These are phyloP conservation scores for Diaporthe velutina DNA, from an alignment of 2,329 filamentous ascomycete genomes.

Conservation along the genomic window DNA sequence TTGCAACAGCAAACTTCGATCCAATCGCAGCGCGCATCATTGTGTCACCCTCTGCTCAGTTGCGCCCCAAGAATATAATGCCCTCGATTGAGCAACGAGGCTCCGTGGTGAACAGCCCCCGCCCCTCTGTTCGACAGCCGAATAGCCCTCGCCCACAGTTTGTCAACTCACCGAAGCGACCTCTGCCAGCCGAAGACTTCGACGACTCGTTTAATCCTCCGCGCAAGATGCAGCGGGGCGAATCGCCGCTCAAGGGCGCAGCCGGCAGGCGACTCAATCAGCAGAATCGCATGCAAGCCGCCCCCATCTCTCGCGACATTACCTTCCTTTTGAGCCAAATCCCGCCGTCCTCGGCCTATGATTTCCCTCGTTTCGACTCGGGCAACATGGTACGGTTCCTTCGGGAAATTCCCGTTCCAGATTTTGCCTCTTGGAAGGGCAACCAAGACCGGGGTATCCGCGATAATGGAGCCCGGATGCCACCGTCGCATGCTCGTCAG, in stretches of 20 bases:
- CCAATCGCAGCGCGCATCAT: slow-evolving; percentile 85
- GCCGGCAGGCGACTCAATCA: slow-evolving; percentile 88
- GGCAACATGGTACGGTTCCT: slow-evolving; percentile 81
- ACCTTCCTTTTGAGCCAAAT: slow-evolving; percentile 79
- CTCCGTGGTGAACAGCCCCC: slow-evolving; percentile 61
- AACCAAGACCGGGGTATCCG: slow-evolving; percentile 47
- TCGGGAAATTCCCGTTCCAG: slow-evolving; percentile 75
- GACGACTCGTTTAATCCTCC: slow-evolving; percentile 76
- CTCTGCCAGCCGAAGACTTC: slow-evolving; percentile 78
- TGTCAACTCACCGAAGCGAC: slow-evolving; percentile 71
- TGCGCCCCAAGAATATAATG: slow-evolving; percentile 72
- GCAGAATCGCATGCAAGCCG: slow-evolving; percentile 73
- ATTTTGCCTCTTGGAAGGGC: slow-evolving; percentile 68
- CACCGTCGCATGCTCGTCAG: slow-evolving; percentile 43
- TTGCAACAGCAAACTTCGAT: slow-evolving; percentile 80
- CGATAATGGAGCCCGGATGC: slow-evolving; percentile 45
- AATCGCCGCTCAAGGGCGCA: slow-evolving; percentile 91
- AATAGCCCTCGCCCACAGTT: slow-evolving; percentile 63
- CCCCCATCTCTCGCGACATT: slow-evolving; percentile 79
- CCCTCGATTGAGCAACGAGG: slow-evolving; percentile 66
- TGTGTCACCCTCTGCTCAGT: slow-evolving; percentile 84
- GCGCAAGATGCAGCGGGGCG: slow-evolving; percentile 89
- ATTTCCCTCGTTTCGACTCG: slow-evolving; percentile 77
- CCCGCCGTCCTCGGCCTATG: slow-evolving; percentile 79
- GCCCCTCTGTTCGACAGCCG: slow-evolving; percentile 48